phyloP scores from a whole-genome alignment of 495 filamentous ascomycete genomes.

The Viridothelium virens region DNA sequence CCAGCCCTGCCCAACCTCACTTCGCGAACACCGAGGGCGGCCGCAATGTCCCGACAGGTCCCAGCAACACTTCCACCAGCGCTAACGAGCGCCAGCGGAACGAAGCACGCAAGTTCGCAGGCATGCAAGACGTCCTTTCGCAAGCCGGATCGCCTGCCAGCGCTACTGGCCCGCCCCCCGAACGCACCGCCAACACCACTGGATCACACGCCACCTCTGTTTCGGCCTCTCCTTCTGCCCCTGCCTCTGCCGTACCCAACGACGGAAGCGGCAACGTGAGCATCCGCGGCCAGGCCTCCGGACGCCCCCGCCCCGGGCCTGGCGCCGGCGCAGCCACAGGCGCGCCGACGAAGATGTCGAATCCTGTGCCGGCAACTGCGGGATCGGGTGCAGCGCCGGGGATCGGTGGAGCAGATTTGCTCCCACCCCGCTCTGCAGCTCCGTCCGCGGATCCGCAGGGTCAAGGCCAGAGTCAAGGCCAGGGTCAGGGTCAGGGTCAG shows the following conservation, averaged over 20 bases:
- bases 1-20: neutral
- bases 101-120: slow-evolving; percentile 15
- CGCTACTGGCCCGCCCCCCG: neutral
- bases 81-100: slow-evolving; percentile 19
- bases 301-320: neutral
- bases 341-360: neutral
- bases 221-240: neutral
- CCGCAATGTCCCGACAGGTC: slow-evolving; percentile 21
- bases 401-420: neutral
- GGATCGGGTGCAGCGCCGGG: neutral
- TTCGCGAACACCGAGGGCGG: neutral
- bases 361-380: neutral
- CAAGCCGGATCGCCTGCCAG: neutral
- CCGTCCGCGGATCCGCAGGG: neutral
- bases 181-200: neutral
- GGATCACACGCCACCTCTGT: neutral
- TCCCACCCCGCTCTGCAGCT: neutral
- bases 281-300: neutral
- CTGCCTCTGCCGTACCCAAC: neutral
- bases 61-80: slow-evolving; percentile 9
- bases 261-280: neutral
- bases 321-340: neutral
- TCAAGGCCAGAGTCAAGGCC: no score
- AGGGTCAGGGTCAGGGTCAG: neutral
- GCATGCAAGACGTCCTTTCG: slow-evolving; percentile 13